Percentiles rank a stretch among this genome's conserved stretches.
Evolutionary conservation across 2,329 filamentous ascomycete genomes (phyloP).

Genomic region (Diaporthe vexans): DNA sequence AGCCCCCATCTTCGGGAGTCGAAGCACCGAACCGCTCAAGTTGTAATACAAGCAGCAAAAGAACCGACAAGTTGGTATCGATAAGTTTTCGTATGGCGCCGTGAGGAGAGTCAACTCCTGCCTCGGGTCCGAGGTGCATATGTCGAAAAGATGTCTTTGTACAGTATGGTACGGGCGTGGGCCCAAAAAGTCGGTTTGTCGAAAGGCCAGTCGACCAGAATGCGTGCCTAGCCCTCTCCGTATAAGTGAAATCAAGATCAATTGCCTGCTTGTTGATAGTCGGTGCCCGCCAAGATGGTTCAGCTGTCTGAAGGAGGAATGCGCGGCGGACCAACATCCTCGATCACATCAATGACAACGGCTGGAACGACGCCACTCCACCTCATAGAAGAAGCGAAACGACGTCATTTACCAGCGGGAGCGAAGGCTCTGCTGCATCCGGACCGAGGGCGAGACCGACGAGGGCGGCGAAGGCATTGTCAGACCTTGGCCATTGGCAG

Average conservation of each 20-base stretch:
- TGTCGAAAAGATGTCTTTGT: slow-evolving; percentile 53
- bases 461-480: slow-evolving; percentile 90
- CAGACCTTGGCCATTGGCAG: slow-evolving; percentile 80
- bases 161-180: slow-evolving; percentile 46
- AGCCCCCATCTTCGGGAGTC: slow-evolving; percentile 57
- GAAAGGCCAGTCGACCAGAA: slow-evolving; percentile 49
- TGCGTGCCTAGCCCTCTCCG: slow-evolving; percentile 51
- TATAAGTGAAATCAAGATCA: slow-evolving; percentile 54
- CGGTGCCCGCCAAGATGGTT: slow-evolving; percentile 66
- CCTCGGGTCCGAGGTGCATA: slow-evolving; percentile 50
- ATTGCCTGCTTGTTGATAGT: slow-evolving; percentile 58
- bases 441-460: slow-evolving; percentile 71
- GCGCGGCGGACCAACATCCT: slow-evolving; percentile 53
- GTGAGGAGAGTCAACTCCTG: slow-evolving; percentile 48
- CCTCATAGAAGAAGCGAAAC: slow-evolving; percentile 51
- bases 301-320: slow-evolving; percentile 55
- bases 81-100: slow-evolving; percentile 50
- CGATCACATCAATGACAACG: slow-evolving; percentile 55
- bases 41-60: slow-evolving; percentile 46
- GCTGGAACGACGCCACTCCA: slow-evolving; percentile 51
- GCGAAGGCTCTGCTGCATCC: slow-evolving; percentile 69
- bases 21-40: slow-evolving; percentile 52
- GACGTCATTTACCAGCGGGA: slow-evolving; percentile 66
- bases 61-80: slow-evolving; percentile 50
- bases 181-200: slow-evolving; percentile 44